Evolutionary conservation across 2,329 filamentous ascomycete species (phyloP), one percentile per base, ranked within the genome.

Genomic region (Colletotrichum sp.): DNA sequence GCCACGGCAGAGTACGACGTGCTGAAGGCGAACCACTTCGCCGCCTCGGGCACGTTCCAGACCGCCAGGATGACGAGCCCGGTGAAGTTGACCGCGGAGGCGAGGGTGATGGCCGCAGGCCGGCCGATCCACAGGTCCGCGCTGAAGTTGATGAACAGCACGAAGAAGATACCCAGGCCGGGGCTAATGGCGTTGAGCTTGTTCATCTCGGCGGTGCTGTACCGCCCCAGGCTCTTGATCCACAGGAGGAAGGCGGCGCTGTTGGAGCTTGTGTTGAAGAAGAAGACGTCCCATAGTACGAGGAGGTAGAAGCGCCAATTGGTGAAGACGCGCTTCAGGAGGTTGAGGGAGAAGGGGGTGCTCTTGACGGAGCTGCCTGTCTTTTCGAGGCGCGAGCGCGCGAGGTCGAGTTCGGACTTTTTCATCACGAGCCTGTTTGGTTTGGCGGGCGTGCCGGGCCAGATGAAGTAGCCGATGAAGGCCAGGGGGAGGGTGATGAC

Each of bases 91-190:
- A 88, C 89, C 0, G 78, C 73, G 52, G 88, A 85, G 0, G 90
- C 83, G 2, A 89, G 78, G 0, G 89, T 90, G 57, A 92, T 92
- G 0, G 90, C 90, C 82, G 89, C 90, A 0, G 89, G 87, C 0
- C 88, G 89, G 0, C 90, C 90, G 4, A 90, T 80, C 2, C 90
- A 78, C 1, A 92, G 82, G 79, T 92, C 91, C 0, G 90, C 90
- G 0, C 86, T 84, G 77, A 92, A 92, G 79, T 88, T 89, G 30
- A 90, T 84, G 55, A 89, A 84, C 0, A 92, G 82, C 0, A 87
- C 88, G 78, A 90, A 92, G 71, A 92, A 88, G 4, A 92, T 92
- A 0, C 90, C 90, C 1, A 92, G 79, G 0, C 86, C 90, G 0
- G 90, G 90, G 0, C 89, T 85, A 9, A 89, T 89, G 3, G 89